Evolutionary conservation across 371 early-diverging fungal species (phyloP), one percentile per base, ranked within the genome.

Genomic region (Rhizomucor pusillus): DNA sequence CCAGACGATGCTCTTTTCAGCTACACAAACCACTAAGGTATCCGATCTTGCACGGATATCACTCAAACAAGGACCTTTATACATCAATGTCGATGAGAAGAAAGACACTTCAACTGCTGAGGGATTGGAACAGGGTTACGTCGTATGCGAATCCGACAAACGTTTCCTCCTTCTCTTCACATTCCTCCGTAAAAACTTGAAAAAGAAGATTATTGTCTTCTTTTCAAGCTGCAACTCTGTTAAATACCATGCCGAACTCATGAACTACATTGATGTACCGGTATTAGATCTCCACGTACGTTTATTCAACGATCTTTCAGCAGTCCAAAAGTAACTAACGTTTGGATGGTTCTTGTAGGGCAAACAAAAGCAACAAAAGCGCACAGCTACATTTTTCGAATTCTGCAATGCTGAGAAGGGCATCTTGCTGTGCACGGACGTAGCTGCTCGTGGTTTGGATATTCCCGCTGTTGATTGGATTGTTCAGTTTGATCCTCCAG

Each of bases 401-500:
- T 98, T 95, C 64, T 79, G 83, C 25, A 77, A 81, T 50, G 65
- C 80, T 1, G 70, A 84, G 12, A 63, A 79, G 23, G 84, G 82
- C 25, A 81, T 98, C 40, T 72, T 99, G 39, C 79, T 99, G 58
- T 93, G 94, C 64, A 99, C 99, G 1, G 99, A 99, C 71, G 95
- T 99, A 10, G 97, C 97, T 13, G 97, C 99, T 5, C 89, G 99
- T 75, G 99, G 99, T 51, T 77, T 99, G 41, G 99, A 99, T 82
- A 75, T 99, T 52, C 92, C 97, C 35, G 84, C 93, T 58, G 92
- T 99, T 20, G 84, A 90, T 34, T 80, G 84, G 51, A 94, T 99
- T 60, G 79, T 99, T 33, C 99, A 99, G 69, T 98, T 90, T 61
- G 99, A 99, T 71, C 88, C 95, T 14, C 99, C 99, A 13, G 77